Evolutionary conservation across 495 filamentous ascomycete species (phyloP).

Genomic region (Corynascus novoguineensis): DNA sequence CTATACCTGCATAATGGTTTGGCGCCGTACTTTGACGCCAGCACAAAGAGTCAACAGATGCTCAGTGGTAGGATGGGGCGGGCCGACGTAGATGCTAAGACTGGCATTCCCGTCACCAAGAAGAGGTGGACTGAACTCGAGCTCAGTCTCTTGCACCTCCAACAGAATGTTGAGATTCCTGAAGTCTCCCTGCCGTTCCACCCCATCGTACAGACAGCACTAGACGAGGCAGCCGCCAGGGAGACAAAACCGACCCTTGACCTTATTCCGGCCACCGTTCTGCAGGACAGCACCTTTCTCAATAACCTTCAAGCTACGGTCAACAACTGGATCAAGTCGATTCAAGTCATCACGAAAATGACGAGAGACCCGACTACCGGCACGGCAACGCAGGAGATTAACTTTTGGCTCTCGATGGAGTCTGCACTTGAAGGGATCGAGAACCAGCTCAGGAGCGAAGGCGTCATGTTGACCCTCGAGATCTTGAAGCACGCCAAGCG

Average conservation of each 20-base stretch:
- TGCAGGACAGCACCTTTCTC: constrained; percentile 82
- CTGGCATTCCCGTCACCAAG: constrained; percentile 91
- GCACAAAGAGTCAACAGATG: constrained; percentile 74
- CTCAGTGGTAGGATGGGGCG: constrained; percentile 58
- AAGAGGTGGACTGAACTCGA: constrained; percentile 93
- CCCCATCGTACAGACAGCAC: constrained; percentile 74
- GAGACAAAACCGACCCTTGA: constrained; percentile 65
- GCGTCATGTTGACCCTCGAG: constrained; percentile 86
- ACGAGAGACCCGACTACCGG: constrained; percentile 81
- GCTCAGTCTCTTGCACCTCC: constrained; percentile 78
- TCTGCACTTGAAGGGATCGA: constrained; percentile 85
- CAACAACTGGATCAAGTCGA: constrained; percentile 96
- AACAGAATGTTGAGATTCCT: constrained; percentile 97
- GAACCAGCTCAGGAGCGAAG: constrained; percentile 76
- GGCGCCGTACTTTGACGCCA: constrained; percentile 92
- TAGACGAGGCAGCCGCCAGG: constrained; percentile 65
- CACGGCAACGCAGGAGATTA: constrained; percentile 92
- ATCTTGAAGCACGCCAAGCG: constrained; percentile 92
- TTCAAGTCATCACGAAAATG: constrained; percentile 94
- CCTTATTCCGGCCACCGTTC: constrained; percentile 60
- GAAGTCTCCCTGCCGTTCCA: constrained; percentile 79
- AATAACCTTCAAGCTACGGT: constrained; percentile 91
- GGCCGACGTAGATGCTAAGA: constrained; percentile 81
- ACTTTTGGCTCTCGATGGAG: constrained; percentile 98
- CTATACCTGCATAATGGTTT: constrained; percentile 81